A percentile compares a stretch with the other conserved stretches of the same genome.
These are phyloP conservation scores for Trichoderma brevicompactum DNA, from an alignment of 2,329 filamentous ascomycete genomes.

Conservation along the genomic window DNA sequence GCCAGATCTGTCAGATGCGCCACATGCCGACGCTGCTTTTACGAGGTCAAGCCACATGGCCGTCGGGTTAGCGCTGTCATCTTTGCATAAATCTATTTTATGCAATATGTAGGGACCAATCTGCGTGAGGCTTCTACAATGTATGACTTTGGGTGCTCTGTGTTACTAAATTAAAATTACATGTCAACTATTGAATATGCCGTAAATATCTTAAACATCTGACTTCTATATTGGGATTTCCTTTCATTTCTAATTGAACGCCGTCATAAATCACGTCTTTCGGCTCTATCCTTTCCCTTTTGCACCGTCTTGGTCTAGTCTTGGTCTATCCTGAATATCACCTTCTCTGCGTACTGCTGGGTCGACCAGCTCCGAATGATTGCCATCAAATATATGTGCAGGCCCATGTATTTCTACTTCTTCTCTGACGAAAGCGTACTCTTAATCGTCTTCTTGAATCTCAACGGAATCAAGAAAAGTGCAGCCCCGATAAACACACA, in stretches of 20 bases:
- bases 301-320: no score
- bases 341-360: no score
- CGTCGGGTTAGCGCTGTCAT: not conserved
- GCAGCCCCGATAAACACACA: constrained; percentile 23
- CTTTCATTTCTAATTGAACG: not conserved
- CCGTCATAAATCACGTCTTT: not conserved
- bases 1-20: constrained; percentile 5
- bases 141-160: no score
- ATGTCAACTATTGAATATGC: no score
- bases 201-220: not conserved
- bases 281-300: no score
- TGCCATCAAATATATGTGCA: no score
- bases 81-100: constrained; percentile 6
- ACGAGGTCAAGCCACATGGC: constrained; percentile 12
- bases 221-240: not conserved
- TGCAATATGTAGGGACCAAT: not conserved
- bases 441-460: constrained; percentile 8
- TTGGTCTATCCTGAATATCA: no score
- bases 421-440: not conserved
- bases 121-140: no score
- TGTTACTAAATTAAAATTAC: no score
- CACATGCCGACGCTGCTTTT: constrained; percentile 22
- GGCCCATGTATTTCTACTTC: not conserved
- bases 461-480: constrained; percentile 3
- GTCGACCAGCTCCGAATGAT: no score